Evolutionary conservation across 176 grass and related monocot species (phyloP).

Genomic region (Bothriochloa decipiens): DNA sequence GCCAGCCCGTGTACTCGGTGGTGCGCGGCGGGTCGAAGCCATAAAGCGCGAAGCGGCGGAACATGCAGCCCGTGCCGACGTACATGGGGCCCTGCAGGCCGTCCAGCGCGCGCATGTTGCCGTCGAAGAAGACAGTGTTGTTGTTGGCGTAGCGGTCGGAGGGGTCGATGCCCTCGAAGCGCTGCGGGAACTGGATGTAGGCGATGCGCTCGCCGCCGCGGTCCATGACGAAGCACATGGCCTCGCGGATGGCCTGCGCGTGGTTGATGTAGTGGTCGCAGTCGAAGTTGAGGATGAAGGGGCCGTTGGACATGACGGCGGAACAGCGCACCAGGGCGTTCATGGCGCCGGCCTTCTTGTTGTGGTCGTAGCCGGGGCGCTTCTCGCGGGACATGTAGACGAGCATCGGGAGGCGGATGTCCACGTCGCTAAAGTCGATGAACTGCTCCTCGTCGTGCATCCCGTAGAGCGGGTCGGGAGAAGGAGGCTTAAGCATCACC

Average conservation of each 20-base stretch:
- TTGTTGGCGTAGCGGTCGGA: slow-evolving; percentile 98
- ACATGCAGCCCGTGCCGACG: slow-evolving; percentile 92
- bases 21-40: slow-evolving; percentile 91
- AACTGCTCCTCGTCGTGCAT: slow-evolving; percentile 79
- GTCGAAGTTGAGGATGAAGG: slow-evolving; percentile 99
- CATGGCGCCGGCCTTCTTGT: slow-evolving; percentile 98
- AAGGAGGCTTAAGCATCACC: slow-evolving; percentile 92
- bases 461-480: slow-evolving; percentile 66
- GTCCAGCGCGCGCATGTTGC: slow-evolving; percentile 98
- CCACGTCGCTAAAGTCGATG: slow-evolving; percentile 86
- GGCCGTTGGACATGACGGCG: slow-evolving; percentile 83
- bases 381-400: slow-evolving; percentile 94
- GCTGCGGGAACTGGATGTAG: slow-evolving; percentile 92
- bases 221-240: slow-evolving; percentile 98
- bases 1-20: slow-evolving; percentile 67
- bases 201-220: slow-evolving; percentile 86
- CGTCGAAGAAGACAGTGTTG: slow-evolving; percentile 99
- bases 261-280: slow-evolving; percentile 99
- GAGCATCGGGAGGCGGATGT: slow-evolving; percentile 85
- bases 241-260: slow-evolving; percentile 71
- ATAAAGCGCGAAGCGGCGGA: slow-evolving; percentile 90
- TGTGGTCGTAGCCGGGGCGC: slow-evolving; percentile 87
- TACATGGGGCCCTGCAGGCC: slow-evolving; percentile 94
- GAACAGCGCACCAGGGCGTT: slow-evolving; percentile 89
- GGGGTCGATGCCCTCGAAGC: slow-evolving; percentile 92